These are phyloP conservation scores for Fistulifera solaris DNA, from an alignment of 108 stramenopile species.

Conservation along the genomic window DNA sequence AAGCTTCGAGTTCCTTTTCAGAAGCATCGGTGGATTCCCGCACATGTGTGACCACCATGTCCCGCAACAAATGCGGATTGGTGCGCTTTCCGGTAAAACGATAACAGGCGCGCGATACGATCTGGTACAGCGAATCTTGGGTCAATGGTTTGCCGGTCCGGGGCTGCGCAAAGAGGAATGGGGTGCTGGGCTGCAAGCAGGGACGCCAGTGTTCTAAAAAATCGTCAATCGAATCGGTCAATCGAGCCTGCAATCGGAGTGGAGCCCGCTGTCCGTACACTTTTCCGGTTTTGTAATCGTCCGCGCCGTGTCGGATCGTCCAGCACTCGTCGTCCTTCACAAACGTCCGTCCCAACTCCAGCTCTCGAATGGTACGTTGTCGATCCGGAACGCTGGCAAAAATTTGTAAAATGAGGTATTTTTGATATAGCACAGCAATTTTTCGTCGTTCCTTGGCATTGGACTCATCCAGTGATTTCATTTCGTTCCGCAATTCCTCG, in stretches of 20 bases:
- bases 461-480: neutral
- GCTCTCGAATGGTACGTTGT: constrained; percentile 74
- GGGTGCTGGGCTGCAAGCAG: constrained; percentile 35
- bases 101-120: constrained; percentile 63
- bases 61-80: constrained; percentile 74
- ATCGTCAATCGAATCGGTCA: constrained; percentile 67
- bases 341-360: constrained; percentile 64
- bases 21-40: constrained; percentile 60
- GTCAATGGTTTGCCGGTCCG: constrained; percentile 70
- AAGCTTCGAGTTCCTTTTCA: constrained; percentile 75
- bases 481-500: neutral
- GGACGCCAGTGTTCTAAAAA: constrained; percentile 65
- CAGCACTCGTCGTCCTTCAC: constrained; percentile 35
- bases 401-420: constrained; percentile 66
- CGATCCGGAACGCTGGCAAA: constrained; percentile 78
- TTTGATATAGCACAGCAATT: constrained; percentile 56
- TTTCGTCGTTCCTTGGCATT: constrained; percentile 16
- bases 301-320: constrained; percentile 63
- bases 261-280: constrained; percentile 76
- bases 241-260: constrained; percentile 35
- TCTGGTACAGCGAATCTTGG: constrained; percentile 56
- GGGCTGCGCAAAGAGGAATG: constrained; percentile 51
- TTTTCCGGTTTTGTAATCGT: constrained; percentile 79
- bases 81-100: constrained; percentile 68
- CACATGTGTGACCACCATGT: constrained; percentile 82